phyloP scores from a whole-genome alignment of 1,284 basidiomycete genomes.

The Pterula multifida region DNA sequence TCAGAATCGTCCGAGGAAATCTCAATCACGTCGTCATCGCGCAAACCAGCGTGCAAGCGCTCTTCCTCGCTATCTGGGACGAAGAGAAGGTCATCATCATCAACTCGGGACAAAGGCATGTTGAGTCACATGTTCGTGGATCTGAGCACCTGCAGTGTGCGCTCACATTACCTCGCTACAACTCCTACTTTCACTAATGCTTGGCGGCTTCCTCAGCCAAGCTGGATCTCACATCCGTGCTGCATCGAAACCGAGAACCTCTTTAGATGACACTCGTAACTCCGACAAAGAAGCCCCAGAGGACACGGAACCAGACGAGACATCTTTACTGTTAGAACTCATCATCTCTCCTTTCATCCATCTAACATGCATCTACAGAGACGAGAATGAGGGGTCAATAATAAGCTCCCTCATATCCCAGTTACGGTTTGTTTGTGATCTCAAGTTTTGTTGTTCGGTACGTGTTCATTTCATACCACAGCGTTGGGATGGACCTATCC shows the following conservation, averaged over 20 bases:
- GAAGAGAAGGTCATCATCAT: not conserved
- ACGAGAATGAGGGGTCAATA: constrained; percentile 75
- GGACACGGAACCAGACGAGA: constrained; percentile 74
- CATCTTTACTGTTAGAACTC: constrained; percentile 60
- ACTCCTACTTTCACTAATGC: not conserved
- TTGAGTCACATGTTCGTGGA: not conserved
- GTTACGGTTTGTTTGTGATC: constrained; percentile 46
- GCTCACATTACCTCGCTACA: not conserved
- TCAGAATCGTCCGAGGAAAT: not conserved
- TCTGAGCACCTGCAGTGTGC: not conserved
- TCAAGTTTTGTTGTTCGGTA: constrained; percentile 3
- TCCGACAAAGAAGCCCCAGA: constrained; percentile 60
- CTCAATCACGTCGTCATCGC: constrained; percentile 1
- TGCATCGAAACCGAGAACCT: constrained; percentile 25
- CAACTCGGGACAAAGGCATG: not conserved
- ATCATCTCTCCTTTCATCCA: not conserved
- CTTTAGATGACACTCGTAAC: constrained; percentile 38
- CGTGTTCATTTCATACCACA: constrained; percentile 17
- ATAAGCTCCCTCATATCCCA: constrained; percentile 75
- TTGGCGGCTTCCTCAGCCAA: constrained; percentile 46
- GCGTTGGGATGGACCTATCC: constrained; percentile 91
- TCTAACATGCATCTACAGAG: constrained; percentile 15
- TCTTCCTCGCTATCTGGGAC: not conserved
- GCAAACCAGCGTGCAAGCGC: not conserved
- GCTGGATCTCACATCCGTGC: constrained; percentile 41